Evolutionary conservation across 2,329 filamentous ascomycete genomes (phyloP).

Genomic region (Cladosporium sp.): DNA sequence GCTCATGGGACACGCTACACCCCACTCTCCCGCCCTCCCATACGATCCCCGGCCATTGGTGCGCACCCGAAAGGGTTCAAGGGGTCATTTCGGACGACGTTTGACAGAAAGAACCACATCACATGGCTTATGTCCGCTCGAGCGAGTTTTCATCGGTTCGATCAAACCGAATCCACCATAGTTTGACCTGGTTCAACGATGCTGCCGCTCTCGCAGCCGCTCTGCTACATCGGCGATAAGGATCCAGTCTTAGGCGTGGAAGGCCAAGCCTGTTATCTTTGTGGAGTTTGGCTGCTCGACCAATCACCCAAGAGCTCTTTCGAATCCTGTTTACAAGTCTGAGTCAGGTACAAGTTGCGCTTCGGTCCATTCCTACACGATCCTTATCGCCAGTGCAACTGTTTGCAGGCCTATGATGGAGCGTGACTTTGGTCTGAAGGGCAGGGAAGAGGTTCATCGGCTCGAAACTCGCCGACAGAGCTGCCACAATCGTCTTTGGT

Average conservation of each 20-base stretch:
- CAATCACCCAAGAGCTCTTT: not conserved
- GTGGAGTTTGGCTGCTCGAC: not conserved
- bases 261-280: constrained; percentile 11
- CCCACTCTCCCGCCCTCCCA: not conserved
- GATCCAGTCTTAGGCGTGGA: not conserved
- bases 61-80: not conserved
- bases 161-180: not conserved
- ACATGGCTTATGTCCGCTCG: not conserved
- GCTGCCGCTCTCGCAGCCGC: not conserved
- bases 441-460: not conserved
- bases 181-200: not conserved
- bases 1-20: not conserved
- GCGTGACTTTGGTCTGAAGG: not conserved
- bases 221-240: not conserved
- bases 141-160: not conserved
- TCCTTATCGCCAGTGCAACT: constrained; percentile 1
- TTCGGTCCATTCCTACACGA: not conserved
- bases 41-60: not conserved
- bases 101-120: not conserved
- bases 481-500: not conserved
- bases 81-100: constrained; percentile 1
- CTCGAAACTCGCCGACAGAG: constrained; percentile 10
- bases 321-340: not conserved
- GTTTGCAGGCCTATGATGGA: constrained; percentile 1
- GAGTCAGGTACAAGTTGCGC: not conserved